Conservation (phyloP, 129 eudicot species). For the Lonicera japonica region DNA sequence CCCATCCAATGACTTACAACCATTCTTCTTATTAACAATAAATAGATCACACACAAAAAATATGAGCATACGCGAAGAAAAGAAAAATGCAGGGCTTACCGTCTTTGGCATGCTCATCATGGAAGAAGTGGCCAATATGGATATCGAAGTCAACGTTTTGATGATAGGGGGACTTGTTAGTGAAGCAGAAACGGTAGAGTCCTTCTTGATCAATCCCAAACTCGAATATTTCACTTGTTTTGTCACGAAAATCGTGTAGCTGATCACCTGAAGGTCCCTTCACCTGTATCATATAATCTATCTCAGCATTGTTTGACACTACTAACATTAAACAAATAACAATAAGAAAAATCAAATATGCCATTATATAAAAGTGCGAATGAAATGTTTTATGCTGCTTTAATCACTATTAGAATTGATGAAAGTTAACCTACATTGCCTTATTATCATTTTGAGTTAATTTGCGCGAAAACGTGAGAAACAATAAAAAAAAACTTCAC, state of each 20-base stretch:
- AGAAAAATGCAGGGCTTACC: slow-evolving; percentile 37
- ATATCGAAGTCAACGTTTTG: slow-evolving; percentile 85
- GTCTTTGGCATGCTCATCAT: slow-evolving; percentile 89
- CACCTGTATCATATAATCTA: slow-evolving; percentile 37
- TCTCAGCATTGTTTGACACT: background rate
- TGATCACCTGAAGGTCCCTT: slow-evolving; percentile 87
- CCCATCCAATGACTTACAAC: no score
- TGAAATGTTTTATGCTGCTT: no score
- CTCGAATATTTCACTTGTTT: slow-evolving; percentile 63
- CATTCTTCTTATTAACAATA: no score
- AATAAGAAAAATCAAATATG: no score
- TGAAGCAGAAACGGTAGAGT: slow-evolving; percentile 70
- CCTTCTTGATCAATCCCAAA: slow-evolving; percentile 74
- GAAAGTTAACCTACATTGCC: no score
- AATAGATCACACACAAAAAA: no score
- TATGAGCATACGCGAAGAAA: background rate
- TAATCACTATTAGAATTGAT: no score
- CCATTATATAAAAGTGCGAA: no score
- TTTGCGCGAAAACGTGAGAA: no score
- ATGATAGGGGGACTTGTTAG: slow-evolving; percentile 82
- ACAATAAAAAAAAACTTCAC: no score
- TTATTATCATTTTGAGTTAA: no score
- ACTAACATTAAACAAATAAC: no score
- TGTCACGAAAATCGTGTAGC: slow-evolving; percentile 70
- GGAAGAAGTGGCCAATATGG: slow-evolving; percentile 52